These are phyloP conservation scores for Santalum album DNA, from an alignment of 164 flowering plant species.

Conservation along the genomic window DNA sequence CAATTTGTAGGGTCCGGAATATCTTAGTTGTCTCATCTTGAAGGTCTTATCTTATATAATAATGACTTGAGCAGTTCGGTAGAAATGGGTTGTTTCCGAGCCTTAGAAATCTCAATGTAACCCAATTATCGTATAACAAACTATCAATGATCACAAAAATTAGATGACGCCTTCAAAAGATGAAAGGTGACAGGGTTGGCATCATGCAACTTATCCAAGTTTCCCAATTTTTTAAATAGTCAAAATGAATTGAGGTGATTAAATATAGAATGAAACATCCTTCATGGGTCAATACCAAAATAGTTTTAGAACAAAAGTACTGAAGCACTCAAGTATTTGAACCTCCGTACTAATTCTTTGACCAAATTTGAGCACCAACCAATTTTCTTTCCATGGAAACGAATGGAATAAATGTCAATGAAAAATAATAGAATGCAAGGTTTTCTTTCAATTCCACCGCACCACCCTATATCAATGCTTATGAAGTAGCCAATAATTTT, in stretches of 20 bases:
- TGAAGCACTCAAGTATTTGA: not conserved
- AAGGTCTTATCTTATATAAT: not conserved
- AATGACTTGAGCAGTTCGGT: constrained; percentile 15
- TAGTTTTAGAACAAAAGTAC: not conserved
- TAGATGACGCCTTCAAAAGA: not conserved
- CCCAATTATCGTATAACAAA: constrained; percentile 5
- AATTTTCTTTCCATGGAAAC: no score
- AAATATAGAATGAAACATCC: constrained; percentile 8
- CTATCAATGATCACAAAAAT: not conserved
- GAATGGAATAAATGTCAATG: no score
- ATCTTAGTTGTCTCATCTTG: not conserved
- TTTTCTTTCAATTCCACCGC: constrained; percentile 7
- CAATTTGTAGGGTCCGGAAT: constrained; percentile 3
- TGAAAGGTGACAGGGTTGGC: not conserved
- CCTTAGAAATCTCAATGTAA: not conserved
- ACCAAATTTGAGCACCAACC: no score
- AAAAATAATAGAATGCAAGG: constrained; percentile 2
- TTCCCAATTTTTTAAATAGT: constrained; percentile 2
- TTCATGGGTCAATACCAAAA: constrained; percentile 7
- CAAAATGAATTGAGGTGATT: not conserved
- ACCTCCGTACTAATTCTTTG: no score
- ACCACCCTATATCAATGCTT: not conserved
- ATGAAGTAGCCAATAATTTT: constrained; percentile 4
- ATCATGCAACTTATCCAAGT: not conserved
- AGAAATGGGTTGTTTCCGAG: not conserved